Percentiles rank a stretch among this genome's conserved stretches.
These are phyloP conservation scores for Schizophyllum amplum DNA, from an alignment of 1,284 basidiomycete genomes.

Conservation along the genomic window DNA sequence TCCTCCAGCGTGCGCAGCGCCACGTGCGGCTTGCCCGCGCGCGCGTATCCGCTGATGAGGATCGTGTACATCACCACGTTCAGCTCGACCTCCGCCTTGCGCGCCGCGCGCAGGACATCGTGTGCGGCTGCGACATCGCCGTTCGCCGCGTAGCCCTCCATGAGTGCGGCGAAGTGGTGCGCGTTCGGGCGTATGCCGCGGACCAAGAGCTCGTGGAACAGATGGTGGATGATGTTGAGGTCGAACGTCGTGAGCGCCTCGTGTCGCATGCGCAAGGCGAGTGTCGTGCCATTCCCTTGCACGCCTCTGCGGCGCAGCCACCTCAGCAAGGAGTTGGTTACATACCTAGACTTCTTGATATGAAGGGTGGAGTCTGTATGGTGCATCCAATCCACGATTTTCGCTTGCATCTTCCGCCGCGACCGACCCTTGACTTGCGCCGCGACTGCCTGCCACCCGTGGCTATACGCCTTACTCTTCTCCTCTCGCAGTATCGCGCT, in stretches of 20 bases:
- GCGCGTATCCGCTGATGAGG: conserved; percentile 58
- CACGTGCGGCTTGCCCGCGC: conserved; percentile 40
- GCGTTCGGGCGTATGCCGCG: conserved; percentile 59
- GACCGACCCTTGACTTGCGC: background rate
- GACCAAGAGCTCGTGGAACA: conserved; percentile 49
- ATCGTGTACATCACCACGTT: conserved; percentile 66
- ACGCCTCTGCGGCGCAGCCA: conserved; percentile 25
- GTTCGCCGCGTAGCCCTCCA: conserved; percentile 52
- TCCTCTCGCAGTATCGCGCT: conserved; percentile 39
- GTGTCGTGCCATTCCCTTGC: conserved; percentile 45
- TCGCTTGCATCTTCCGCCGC: background rate
- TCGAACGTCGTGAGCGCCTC: conserved; percentile 46
- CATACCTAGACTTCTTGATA: background rate
- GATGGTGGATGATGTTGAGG: conserved; percentile 37
- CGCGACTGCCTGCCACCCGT: conserved; percentile 38
- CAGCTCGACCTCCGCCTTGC: conserved; percentile 36
- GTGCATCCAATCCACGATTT: no score
- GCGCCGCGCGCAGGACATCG: conserved; percentile 41
- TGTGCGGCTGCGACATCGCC: conserved; percentile 49
- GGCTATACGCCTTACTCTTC: conserved; percentile 31
- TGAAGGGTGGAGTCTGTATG: no score
- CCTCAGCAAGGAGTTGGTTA: background rate
- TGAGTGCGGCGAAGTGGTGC: conserved; percentile 61
- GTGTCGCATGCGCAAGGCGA: conserved; percentile 53
- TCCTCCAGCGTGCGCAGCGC: conserved; percentile 48